These are phyloP conservation scores for Fusarium setosum DNA, from an alignment of 2,329 filamentous ascomycete species.

Conservation along the genomic window DNA sequence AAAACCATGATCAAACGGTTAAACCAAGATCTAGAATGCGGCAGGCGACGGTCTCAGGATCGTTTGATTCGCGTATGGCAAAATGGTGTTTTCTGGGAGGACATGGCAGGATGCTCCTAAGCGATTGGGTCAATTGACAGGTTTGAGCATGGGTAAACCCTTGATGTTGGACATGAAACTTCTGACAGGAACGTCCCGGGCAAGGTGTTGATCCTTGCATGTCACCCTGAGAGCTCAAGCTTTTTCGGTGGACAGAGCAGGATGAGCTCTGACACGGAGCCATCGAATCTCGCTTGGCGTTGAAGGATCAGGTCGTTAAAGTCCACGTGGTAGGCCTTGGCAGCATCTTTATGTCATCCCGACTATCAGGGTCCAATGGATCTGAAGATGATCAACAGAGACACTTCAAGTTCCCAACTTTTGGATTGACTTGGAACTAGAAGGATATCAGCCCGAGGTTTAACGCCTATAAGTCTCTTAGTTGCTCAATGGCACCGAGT, in stretches of 20 bases:
- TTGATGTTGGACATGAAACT: neutral
- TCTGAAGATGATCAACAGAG: too few relatives aligned
- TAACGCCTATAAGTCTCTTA: neutral
- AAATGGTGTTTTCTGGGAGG: neutral
- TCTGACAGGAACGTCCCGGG: neutral
- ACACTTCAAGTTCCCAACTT: too few relatives aligned
- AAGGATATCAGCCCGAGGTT: too few relatives aligned
- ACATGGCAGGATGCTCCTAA: neutral
- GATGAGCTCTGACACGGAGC: neutral
- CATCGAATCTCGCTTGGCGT: too few relatives aligned
- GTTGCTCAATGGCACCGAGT: neutral
- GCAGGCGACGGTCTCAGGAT: neutral
- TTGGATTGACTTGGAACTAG: too few relatives aligned
- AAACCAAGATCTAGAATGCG: neutral
- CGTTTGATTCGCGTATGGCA: neutral
- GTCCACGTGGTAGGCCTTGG: too few relatives aligned
- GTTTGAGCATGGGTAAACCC: neutral
- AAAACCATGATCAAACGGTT: neutral
- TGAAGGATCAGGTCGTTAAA: too few relatives aligned
- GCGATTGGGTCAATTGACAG: neutral
- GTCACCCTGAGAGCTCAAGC: neutral
- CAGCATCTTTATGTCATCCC: too few relatives aligned
- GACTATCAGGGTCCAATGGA: too few relatives aligned
- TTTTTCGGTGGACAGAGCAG: too few relatives aligned
- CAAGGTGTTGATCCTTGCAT: constrained; percentile 1